phyloP scores from a whole-genome alignment of 2,329 filamentous ascomycete genomes.

The Leptographium procerum region DNA sequence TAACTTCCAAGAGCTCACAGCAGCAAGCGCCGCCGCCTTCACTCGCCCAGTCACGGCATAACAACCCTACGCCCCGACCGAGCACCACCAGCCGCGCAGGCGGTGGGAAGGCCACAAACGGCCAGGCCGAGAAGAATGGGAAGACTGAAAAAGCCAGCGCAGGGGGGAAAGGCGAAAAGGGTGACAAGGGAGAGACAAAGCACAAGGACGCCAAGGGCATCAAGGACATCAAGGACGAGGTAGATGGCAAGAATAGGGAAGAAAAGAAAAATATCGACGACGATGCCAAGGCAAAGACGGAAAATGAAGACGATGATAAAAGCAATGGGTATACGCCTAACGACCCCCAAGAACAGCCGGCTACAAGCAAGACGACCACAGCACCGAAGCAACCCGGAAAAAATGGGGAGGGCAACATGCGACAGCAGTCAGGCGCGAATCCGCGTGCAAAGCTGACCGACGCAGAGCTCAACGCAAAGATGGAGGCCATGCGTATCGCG shows the following conservation, averaged over 20 bases:
- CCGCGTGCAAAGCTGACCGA: constrained; percentile 51
- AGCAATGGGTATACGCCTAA: not conserved
- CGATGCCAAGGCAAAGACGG: not conserved
- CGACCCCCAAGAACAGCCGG: constrained; percentile 6
- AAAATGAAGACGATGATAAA: not conserved
- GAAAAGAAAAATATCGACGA: not conserved
- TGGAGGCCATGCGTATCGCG: constrained; percentile 49
- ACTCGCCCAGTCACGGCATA: constrained; percentile 13
- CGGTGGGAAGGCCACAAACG: not conserved
- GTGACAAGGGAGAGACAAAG: too few relatives aligned
- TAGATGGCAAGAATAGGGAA: not conserved
- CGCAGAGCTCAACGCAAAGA: constrained; percentile 44
- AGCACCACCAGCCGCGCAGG: not conserved
- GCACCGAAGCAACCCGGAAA: constrained; percentile 10
- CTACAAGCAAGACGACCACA: constrained; percentile 13
- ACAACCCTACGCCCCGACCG: constrained; percentile 7
- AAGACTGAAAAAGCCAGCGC: not conserved
- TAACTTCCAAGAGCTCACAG: not conserved
- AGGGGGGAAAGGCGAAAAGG: not conserved
- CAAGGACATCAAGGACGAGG: not conserved
- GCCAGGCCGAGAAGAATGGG: not conserved
- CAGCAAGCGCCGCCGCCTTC: constrained; percentile 7
- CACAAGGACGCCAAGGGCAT: too few relatives aligned
- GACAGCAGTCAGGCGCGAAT: constrained; percentile 43
- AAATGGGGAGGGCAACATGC: constrained; percentile 13